Percentiles rank a stretch among this genome's conserved stretches.
phyloP scores from a whole-genome alignment of 2,329 filamentous ascomycete species.

The Fusarium marasasianum region DNA sequence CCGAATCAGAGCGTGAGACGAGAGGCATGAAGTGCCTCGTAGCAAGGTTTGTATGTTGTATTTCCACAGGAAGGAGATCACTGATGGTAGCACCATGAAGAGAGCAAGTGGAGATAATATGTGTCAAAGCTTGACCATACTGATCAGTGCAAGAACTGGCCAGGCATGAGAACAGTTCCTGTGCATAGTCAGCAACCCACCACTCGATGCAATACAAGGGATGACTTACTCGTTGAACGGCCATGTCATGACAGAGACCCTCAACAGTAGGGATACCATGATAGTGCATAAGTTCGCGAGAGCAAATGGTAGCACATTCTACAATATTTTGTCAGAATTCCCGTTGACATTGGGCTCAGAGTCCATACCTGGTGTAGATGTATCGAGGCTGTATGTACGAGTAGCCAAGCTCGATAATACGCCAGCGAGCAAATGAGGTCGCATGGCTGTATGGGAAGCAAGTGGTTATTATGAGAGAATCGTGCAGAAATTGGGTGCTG shows the following conservation, averaged over 20 bases:
- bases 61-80: constrained; percentile 45
- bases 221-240: constrained; percentile 38
- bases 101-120: constrained; percentile 42
- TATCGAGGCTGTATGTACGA: not conserved
- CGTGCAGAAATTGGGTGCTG: constrained; percentile 15
- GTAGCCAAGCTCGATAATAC: constrained; percentile 22
- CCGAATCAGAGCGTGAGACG: not conserved
- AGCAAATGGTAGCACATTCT: constrained; percentile 36
- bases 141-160: constrained; percentile 40
- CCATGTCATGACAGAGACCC: constrained; percentile 31
- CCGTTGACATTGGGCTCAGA: not conserved
- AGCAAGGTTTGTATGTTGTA: constrained; percentile 26
- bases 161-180: constrained; percentile 48
- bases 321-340: not conserved
- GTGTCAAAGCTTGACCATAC: constrained; percentile 46
- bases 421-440: constrained; percentile 4
- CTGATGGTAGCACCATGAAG: constrained; percentile 41
- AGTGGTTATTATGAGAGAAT: constrained; percentile 28
- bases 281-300: constrained; percentile 12
- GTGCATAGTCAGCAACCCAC: constrained; percentile 20
- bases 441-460: constrained; percentile 36
- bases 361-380: constrained; percentile 20
- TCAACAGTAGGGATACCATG: constrained; percentile 8
- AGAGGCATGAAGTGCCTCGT: constrained; percentile 15
- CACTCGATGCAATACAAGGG: not conserved